Conservation (phyloP, 768 basidiomycete species). For the Rhodotorula paludigena region DNA sequence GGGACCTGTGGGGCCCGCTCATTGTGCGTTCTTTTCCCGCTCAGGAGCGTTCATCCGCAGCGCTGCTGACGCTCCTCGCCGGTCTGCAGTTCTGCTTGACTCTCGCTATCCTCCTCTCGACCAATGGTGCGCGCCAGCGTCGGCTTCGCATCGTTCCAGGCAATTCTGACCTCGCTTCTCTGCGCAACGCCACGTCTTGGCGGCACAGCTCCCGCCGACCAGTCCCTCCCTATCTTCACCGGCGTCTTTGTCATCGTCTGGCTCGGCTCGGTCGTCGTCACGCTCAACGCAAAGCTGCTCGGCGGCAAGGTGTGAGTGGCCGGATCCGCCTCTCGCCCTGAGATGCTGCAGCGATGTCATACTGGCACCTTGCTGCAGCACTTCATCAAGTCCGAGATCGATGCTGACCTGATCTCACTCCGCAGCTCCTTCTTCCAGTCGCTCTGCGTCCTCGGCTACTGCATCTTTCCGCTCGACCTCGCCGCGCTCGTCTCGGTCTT, state of each 20-base stretch:
- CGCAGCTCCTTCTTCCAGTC: conserved; percentile 74
- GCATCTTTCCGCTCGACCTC: conserved; percentile 84
- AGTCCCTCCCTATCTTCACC: conserved; percentile 84
- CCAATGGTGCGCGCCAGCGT: conserved; percentile 57
- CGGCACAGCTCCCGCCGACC: conserved; percentile 71
- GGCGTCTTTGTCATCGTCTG: conserved; percentile 80
- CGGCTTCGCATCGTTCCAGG: not conserved
- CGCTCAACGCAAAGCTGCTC: conserved; percentile 79
- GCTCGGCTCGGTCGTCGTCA: conserved; percentile 81
- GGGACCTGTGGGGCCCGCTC: conserved; percentile 97
- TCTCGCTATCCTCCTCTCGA: conserved; percentile 76
- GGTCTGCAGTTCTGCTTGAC: conserved; percentile 60
- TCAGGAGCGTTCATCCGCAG: conserved; percentile 38
- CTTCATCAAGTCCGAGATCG: not conserved
- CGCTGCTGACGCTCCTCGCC: conserved; percentile 39
- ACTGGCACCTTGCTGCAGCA: not conserved
- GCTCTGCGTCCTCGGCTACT: conserved; percentile 89
- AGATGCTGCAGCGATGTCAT: not conserved
- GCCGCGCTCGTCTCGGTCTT: conserved; percentile 84
- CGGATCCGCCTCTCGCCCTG: conserved; percentile 4
- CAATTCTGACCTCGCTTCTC: no score
- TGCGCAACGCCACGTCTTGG: not conserved
- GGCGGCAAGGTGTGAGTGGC: conserved; percentile 52
- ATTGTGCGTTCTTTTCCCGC: conserved; percentile 49
- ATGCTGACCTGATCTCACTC: conserved; percentile 54